Base-by-base conservation (phyloP, 345 rosid genomes). In the Erysimum cheiranthoides region DNA sequence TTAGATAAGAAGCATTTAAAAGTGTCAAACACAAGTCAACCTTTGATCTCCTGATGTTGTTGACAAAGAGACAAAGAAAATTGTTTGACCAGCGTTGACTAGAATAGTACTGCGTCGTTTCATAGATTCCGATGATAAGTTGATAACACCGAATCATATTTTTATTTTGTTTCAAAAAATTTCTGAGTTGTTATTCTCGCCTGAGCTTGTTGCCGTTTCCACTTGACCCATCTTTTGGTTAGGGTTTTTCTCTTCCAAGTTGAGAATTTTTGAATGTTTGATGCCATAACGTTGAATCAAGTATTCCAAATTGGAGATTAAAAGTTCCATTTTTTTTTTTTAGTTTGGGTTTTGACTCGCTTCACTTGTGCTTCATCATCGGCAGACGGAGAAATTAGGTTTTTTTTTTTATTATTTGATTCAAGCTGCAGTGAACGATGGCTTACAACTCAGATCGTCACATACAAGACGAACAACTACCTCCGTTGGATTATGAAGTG, bases 371-470 rank as follows among this genome's bases (percentile, higher is more conserved):
- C 53, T 49, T 25, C 63, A 68, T 53, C 31, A 60, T 18, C 56
- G 14, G 43, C 32, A 74, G 73, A 49, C 64, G 42, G 45, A 47
- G 40, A 67, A 73, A 51, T 35, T 73, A 67, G 61, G 70, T 42
- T 50, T 67, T 68, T 54, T 30, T 21, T 27, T 63, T 73, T 57
- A 13, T 32, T 21, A 21, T 21, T 21, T 21, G 25, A 21, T 21
- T 21, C 25, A 21, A 61, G 57, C 71, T 67, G 66, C 66, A 53
- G 77, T 70, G 68, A 57, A 50, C 79, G 49, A 79, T 79, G 82
- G 82, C 75, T 70, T 70, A 75, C 25, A 39, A 70, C 64, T 35
- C 79, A 54, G 73, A 52, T 58, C 73, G 67, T 16, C 70, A 67
- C 28, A 25, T 8, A 60, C 70, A 50, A 28, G 65, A 60, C 32